A percentile compares a stretch with the other conserved stretches of the same genome.
These are phyloP conservation scores for Parachaetomium inaequale DNA, from an alignment of 495 filamentous ascomycete species.

Conservation along the genomic window DNA sequence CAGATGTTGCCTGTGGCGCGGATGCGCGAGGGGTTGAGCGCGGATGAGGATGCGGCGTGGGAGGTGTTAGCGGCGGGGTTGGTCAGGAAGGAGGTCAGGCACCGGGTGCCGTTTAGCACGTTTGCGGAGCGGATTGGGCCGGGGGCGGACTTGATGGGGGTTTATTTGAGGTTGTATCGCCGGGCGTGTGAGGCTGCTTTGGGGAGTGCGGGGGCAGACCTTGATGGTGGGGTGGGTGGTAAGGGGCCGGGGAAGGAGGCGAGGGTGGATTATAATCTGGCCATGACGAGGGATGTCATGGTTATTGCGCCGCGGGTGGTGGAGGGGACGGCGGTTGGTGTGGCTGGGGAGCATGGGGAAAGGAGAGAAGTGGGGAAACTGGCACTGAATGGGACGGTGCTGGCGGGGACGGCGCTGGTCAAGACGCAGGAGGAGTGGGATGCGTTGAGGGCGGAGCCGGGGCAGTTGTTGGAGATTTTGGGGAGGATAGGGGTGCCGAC, in stretches of 20 bases:
- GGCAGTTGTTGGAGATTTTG: slow-evolving; percentile 53
- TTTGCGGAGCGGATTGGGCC: slow-evolving; percentile 24
- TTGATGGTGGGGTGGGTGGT: not conserved
- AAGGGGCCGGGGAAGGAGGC: slow-evolving; percentile 47
- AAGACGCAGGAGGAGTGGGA: slow-evolving; percentile 72
- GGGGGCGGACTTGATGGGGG: slow-evolving; percentile 27
- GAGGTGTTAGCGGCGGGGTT: slow-evolving; percentile 53
- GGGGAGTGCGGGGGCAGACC: slow-evolving; percentile 11
- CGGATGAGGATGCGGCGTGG: slow-evolving; percentile 34
- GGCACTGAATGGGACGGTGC: slow-evolving; percentile 70
- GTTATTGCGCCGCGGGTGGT: slow-evolving; percentile 61
- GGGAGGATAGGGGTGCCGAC: slow-evolving; percentile 57
- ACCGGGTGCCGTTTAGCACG: slow-evolving; percentile 24
- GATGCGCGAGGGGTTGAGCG: slow-evolving; percentile 55
- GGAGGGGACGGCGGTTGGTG: slow-evolving; percentile 36
- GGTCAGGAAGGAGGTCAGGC: slow-evolving; percentile 29
- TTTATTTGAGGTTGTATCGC: slow-evolving; percentile 51
- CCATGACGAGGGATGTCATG: slow-evolving; percentile 66
- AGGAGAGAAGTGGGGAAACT: slow-evolving; percentile 53
- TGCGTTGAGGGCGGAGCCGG: slow-evolving; percentile 48
- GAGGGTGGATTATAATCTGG: slow-evolving; percentile 73
- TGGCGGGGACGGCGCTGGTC: slow-evolving; percentile 80
- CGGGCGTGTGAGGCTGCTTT: slow-evolving; percentile 40
- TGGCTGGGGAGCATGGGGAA: slow-evolving; percentile 16
- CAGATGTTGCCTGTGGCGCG: slow-evolving; percentile 69